These are phyloP conservation scores for Tetraselmis striata DNA, from an alignment of 139 green algal species.

Conservation along the genomic window DNA sequence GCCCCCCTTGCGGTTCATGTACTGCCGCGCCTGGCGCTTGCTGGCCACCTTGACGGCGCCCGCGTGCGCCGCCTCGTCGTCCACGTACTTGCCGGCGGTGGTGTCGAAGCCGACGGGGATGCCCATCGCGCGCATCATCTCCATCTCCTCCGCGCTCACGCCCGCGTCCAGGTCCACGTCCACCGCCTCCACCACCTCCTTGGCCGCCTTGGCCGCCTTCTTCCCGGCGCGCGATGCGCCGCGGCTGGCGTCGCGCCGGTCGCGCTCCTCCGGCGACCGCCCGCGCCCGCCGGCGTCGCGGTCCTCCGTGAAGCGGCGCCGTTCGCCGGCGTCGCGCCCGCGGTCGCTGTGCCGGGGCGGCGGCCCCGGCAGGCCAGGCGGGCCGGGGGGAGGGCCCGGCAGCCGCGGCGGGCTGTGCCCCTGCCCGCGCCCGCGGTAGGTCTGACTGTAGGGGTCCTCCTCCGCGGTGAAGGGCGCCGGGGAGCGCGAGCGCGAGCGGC, in stretches of 20 bases:
- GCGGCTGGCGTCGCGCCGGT: not conserved
- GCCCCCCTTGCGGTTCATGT: conserved; percentile 88
- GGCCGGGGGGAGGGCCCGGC: no score
- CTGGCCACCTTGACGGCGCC: conserved; percentile 61
- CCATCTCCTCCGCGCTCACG: conserved; percentile 71
- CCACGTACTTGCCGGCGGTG: conserved; percentile 67
- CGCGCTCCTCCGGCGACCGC: not conserved
- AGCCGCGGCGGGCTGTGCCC: not conserved
- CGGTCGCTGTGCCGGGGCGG: not conserved
- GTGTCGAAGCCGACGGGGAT: conserved; percentile 82
- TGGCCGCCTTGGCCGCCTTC: not conserved
- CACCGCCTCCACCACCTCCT: not conserved
- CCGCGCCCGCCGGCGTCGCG: not conserved
- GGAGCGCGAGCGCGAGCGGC: not conserved
- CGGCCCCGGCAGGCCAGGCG: no score
- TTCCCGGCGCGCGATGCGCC: not conserved
- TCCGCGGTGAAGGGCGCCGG: not conserved
- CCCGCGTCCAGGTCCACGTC: conserved; percentile 57
- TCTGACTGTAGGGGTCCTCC: not conserved
- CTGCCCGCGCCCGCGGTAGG: not conserved
- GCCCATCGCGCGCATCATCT: conserved; percentile 82
- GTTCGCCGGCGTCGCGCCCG: not conserved
- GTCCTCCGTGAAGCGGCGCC: not conserved
- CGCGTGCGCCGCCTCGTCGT: conserved; percentile 61
- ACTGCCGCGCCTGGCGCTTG: conserved; percentile 73